Percentiles rank a stretch among this genome's conserved stretches.
Evolutionary conservation across 352 stramenopile species (phyloP).

Genomic region (Aphanomyces invadans): DNA sequence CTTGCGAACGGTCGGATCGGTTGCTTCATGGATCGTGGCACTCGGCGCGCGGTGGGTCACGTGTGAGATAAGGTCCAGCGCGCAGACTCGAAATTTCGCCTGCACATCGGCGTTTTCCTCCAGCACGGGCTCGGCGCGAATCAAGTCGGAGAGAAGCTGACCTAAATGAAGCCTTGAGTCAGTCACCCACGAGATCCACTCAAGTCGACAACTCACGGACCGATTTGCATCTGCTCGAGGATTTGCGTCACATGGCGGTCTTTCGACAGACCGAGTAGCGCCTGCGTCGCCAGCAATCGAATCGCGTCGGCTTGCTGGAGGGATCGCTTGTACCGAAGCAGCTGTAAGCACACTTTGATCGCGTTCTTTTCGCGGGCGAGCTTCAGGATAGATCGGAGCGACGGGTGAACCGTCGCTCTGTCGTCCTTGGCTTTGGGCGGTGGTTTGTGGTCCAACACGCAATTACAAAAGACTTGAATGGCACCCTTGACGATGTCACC

Average conservation of each 20-base stretch:
- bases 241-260: conserved; percentile 86
- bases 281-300: conserved; percentile 70
- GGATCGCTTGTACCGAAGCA: conserved; percentile 81
- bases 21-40: conserved; percentile 80
- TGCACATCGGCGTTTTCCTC: conserved; percentile 82
- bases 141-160: conserved; percentile 81
- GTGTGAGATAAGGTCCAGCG: conserved; percentile 80
- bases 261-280: conserved; percentile 69
- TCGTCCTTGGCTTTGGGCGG: conserved; percentile 44
- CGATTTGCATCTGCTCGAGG: conserved; percentile 85
- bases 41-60: conserved; percentile 76
- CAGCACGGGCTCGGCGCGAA: conserved; percentile 74
- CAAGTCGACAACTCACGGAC: too few species aligned
- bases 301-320: conserved; percentile 83
- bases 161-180: too few species aligned
- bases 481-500: conserved; percentile 67
- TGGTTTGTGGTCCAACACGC: conserved; percentile 40
- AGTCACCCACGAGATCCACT: too few species aligned
- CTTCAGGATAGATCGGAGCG: conserved; percentile 58
- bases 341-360: conserved; percentile 81
- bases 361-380: conserved; percentile 70
- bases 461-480: conserved; percentile 74
- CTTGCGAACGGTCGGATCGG: conserved; percentile 77
- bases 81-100: conserved; percentile 79
- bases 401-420: conserved; percentile 56